Evolutionary conservation across 1,284 basidiomycete genomes (phyloP), one percentile per base, ranked within the genome.

Genomic region (Inonotus obliquus): DNA sequence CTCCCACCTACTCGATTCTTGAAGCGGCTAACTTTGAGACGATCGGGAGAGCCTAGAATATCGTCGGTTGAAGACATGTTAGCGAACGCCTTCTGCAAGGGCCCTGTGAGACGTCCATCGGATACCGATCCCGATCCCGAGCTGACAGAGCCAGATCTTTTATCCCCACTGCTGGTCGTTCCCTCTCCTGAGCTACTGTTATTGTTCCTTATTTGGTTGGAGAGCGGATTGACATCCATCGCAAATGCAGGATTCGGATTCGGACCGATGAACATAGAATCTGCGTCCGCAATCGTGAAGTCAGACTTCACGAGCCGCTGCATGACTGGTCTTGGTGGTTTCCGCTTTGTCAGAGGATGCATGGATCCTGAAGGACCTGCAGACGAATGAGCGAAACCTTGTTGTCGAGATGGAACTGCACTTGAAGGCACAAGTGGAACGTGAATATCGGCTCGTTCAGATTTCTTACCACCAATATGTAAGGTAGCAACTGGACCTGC

Each of bases 81-180:
- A 25, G 52, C 54, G 39, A 63, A 52, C 25, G 62, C 62, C 25
- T 25, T 37, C 32, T 39, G 58, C 48, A 63, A n/a, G 7, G 59
- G 59, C 11, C 59, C 32, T 9, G 37, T 57, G 19, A 62, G 14
- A n/a, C 41, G 53, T 14, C 62, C 59, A 17, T 67, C 59, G 4
- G 72, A 74, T 27, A 59, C 60, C 29, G 71, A 70, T 17, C 64
- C 60, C 29, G 71, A 70, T 17, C 64, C 65, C 14, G 59, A 66
- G n/a, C 51, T 52, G 6, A 54, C 55, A 1, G 65, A 67, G 4
- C 62, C 65, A 11, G 56, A 68, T 49, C 6, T 17, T 25, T 41
- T 49, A 35, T 58, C 56, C 6, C 59, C 63, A 25, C 59, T 41
- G 37, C 63, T 64, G 4, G 38, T 41, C 38, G 49, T 62, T 6